phyloP scores from a whole-genome alignment of 495 filamentous ascomycete species.

The Talaromyces adpressus region DNA sequence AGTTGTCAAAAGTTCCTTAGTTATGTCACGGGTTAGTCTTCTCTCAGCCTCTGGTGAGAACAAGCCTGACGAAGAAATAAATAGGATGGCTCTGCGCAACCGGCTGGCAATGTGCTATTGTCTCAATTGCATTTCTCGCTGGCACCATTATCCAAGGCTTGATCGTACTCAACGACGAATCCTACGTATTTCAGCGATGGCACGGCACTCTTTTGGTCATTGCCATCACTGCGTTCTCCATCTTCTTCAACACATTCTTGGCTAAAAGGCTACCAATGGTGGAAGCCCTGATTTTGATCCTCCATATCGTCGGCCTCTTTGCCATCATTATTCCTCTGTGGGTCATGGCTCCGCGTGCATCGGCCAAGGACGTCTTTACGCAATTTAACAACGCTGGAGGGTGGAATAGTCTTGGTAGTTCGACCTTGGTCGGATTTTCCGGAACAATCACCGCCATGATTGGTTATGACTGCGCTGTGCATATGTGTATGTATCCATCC shows the following conservation, averaged over 20 bases:
- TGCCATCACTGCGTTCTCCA: conserved; percentile 40
- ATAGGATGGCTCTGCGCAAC: conserved; percentile 52
- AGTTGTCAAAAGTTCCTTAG: conserved; percentile 50
- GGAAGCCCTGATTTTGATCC: conserved; percentile 49
- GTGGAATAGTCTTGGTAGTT: conserved; percentile 46
- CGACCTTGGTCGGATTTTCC: conserved; percentile 49
- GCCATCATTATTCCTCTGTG: conserved; percentile 53
- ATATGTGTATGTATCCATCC: conserved; percentile 20
- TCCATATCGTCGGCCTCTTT: conserved; percentile 59
- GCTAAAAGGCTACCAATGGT: conserved; percentile 49
- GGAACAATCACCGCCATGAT: conserved; percentile 44
- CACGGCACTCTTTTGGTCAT: conserved; percentile 55
- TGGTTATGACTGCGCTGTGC: conserved; percentile 41
- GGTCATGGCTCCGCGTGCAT: conserved; percentile 42
- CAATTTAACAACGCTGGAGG: conserved; percentile 46
- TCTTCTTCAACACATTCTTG: conserved; percentile 50
- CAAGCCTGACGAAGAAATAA: neutral
- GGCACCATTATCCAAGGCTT: conserved; percentile 55
- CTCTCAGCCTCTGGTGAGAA: neutral
- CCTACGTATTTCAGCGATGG: conserved; percentile 43
- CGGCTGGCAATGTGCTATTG: conserved; percentile 53
- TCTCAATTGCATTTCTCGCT: conserved; percentile 46
- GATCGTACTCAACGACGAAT: conserved; percentile 43
- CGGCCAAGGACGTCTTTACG: conserved; percentile 42
- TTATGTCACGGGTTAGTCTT: conserved; percentile 45